A percentile compares a stretch with the other conserved stretches of the same genome.
Conservation (phyloP, 768 basidiomycete species). For the Exidia glandulosa region DNA sequence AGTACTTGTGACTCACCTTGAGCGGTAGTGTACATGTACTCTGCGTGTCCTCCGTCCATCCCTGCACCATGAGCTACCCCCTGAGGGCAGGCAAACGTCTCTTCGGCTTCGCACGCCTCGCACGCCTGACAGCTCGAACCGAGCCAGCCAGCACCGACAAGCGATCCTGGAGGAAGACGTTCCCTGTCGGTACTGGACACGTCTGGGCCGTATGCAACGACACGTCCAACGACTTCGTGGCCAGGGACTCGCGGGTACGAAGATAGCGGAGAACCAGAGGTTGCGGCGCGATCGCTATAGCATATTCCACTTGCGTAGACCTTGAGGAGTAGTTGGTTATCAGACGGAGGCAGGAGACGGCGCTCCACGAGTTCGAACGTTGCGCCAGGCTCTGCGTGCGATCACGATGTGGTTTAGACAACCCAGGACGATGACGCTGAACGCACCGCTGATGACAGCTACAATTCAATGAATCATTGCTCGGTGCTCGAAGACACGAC, state of each 20-base stretch:
- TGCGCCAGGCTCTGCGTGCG: not conserved
- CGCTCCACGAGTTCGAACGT: not conserved
- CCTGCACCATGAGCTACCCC: slow-evolving; percentile 12
- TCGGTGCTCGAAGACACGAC: not conserved
- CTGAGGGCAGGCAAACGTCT: slow-evolving; percentile 15
- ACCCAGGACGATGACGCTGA: not conserved
- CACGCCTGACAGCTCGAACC: slow-evolving; percentile 18
- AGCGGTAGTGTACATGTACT: slow-evolving; percentile 8
- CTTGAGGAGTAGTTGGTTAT: slow-evolving; percentile 13
- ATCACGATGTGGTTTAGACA: not conserved
- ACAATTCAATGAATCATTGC: not conserved
- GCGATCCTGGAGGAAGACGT: slow-evolving; percentile 16
- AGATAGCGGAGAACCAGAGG: slow-evolving; percentile 7
- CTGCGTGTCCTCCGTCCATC: slow-evolving; percentile 8
- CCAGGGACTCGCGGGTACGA: slow-evolving; percentile 15
- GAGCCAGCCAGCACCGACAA: slow-evolving; percentile 21
- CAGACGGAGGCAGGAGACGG: not conserved
- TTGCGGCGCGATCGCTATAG: slow-evolving; percentile 10
- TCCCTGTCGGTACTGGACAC: slow-evolving; percentile 1
- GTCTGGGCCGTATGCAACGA: slow-evolving; percentile 12
- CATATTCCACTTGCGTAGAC: slow-evolving; percentile 18
- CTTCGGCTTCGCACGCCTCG: slow-evolving; percentile 13
- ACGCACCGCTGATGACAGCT: not conserved
- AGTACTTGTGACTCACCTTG: slow-evolving; percentile 13
- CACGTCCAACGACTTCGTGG: slow-evolving; percentile 19